These are phyloP conservation scores for Jasminum sambac DNA, from an alignment of 257 asterid species.

Conservation along the genomic window DNA sequence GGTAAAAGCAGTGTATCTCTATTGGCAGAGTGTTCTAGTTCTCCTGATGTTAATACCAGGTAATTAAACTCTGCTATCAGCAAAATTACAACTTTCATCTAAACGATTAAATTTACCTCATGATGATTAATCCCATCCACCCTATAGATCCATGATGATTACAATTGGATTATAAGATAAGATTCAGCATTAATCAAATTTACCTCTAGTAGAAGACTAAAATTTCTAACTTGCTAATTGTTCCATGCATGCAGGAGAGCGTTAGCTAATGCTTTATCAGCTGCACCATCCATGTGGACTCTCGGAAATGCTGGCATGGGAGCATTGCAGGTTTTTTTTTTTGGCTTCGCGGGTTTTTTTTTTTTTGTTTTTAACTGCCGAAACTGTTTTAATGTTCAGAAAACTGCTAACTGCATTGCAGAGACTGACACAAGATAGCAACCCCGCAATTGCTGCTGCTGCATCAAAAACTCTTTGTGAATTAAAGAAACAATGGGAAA, in stretches of 20 bases:
- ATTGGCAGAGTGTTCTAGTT: conserved; percentile 86
- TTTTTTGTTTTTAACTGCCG: neutral
- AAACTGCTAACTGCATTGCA: conserved; percentile 20
- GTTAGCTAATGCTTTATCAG: conserved; percentile 85
- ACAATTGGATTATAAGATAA: neutral
- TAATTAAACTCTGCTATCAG: conserved; percentile 22
- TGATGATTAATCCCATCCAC: neutral
- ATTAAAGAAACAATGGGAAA: conserved; percentile 91
- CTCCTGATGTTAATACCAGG: conserved; percentile 95
- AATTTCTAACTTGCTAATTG: neutral
- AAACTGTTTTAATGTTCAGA: neutral
- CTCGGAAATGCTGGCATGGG: conserved; percentile 99
- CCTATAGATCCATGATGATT: neutral
- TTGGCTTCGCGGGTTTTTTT: neutral
- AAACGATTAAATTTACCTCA: too few relatives aligned
- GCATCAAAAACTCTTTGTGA: conserved; percentile 76
- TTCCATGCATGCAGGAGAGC: conserved; percentile 61
- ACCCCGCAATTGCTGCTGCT: conserved; percentile 89
- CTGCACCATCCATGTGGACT: conserved; percentile 98
- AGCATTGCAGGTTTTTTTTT: conserved; percentile 73
- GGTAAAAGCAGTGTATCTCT: conserved; percentile 83
- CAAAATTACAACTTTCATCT: neutral
- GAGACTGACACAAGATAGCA: conserved; percentile 89
- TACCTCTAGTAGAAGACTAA: neutral
- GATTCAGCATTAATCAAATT: neutral